phyloP scores from a whole-genome alignment of 2,329 filamentous ascomycete genomes.

The Myriangium duriaei region DNA sequence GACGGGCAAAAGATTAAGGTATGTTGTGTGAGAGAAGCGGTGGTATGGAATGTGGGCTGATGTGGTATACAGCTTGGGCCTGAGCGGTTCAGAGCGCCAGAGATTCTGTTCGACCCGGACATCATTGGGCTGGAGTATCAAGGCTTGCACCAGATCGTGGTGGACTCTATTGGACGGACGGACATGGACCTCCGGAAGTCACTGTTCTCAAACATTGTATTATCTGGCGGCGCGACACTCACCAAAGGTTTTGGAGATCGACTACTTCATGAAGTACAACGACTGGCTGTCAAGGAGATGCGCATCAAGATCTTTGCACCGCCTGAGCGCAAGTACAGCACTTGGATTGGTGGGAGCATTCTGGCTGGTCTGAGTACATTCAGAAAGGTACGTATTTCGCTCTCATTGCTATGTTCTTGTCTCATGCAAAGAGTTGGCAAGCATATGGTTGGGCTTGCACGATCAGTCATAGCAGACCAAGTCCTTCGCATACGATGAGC shows the following conservation, averaged over 20 bases:
- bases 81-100: conserved; percentile 88
- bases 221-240: conserved; percentile 89
- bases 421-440: conserved; percentile 7
- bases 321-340: conserved; percentile 94
- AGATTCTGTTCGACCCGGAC: conserved; percentile 95
- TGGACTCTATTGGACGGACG: conserved; percentile 87
- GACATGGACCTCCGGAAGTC: conserved; percentile 92
- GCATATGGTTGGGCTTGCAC: too few species aligned
- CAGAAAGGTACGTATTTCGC: conserved; percentile 60
- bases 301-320: conserved; percentile 98
- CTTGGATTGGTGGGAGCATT: conserved; percentile 98
- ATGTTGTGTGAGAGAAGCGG: conserved; percentile 12
- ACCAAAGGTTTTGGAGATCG: conserved; percentile 96
- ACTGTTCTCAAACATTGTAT: conserved; percentile 90
- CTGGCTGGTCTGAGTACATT: conserved; percentile 94
- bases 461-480: too few species aligned
- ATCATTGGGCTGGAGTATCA: conserved; percentile 95
- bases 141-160: conserved; percentile 93
- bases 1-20: conserved; percentile 92
- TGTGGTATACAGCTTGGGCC: conserved; percentile 60
- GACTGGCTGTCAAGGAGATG: conserved; percentile 95
- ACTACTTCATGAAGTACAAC: conserved; percentile 80
- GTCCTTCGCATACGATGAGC: too few species aligned
- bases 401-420: conserved; percentile 10
- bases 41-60: conserved; percentile 3